Evolutionary conservation across 1,284 basidiomycete species (phyloP).

Genomic region (Malassezia yamatoensis): DNA sequence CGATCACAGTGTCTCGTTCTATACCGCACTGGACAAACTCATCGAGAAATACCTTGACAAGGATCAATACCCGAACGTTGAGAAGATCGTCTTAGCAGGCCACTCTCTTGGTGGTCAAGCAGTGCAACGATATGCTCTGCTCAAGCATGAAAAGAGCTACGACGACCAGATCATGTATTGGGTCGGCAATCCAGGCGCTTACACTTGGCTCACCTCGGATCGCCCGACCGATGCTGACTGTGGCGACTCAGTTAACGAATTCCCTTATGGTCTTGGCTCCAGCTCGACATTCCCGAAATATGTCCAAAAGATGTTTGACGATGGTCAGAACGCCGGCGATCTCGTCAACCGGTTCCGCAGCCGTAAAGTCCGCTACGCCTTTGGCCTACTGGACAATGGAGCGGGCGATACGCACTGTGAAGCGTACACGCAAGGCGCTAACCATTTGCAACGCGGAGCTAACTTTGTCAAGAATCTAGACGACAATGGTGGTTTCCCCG

Average conservation of each 20-base stretch:
- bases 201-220: slow-evolving; percentile 21
- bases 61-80: slow-evolving; percentile 29
- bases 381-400: slow-evolving; percentile 39
- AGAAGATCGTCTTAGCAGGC: slow-evolving; percentile 32
- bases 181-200: slow-evolving; percentile 35
- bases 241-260: background rate
- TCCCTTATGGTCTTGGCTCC: slow-evolving; percentile 3
- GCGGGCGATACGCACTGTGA: slow-evolving; percentile 36
- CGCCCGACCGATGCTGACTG: slow-evolving; percentile 17
- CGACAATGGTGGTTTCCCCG: slow-evolving; percentile 19
- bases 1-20: slow-evolving; percentile 17
- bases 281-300: slow-evolving; percentile 10
- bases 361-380: slow-evolving; percentile 33
- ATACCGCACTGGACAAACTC: slow-evolving; percentile 31
- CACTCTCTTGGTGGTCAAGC: slow-evolving; percentile 37
- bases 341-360: slow-evolving; percentile 22
- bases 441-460: slow-evolving; percentile 22
- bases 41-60: slow-evolving; percentile 32
- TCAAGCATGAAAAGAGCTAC: slow-evolving; percentile 21
- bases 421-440: slow-evolving; percentile 32
- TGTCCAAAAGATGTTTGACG: slow-evolving; percentile 26
- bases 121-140: slow-evolving; percentile 38
- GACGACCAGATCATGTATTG: slow-evolving; percentile 28
- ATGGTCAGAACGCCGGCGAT: slow-evolving; percentile 1
- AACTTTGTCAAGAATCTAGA: slow-evolving; percentile 3